Evolutionary conservation across 495 filamentous ascomycete genomes (phyloP), one percentile per base, ranked within the genome.

Genomic region (Staphylotrichum longicolle): DNA sequence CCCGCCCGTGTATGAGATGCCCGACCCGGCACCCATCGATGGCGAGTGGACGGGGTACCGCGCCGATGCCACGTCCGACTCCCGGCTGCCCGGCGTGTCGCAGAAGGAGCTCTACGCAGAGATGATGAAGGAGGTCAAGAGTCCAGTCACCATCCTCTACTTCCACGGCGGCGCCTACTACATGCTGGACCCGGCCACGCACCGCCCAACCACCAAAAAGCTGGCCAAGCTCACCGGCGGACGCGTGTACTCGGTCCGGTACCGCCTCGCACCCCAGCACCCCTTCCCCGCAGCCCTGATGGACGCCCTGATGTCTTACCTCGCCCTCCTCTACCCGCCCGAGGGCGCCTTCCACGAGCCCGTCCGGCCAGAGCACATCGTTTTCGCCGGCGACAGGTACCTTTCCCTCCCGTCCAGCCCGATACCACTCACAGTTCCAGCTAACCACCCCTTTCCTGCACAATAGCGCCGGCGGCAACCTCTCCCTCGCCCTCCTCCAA

Each of bases 161-260:
- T 87, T 96, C 70, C 93, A 98, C 70, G 93, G 93, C 47, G 93
- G 93, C 37, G 91, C 86, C n/a, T 88, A 89, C 75, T 91, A 80
- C 40, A 67, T 96, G 55, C 84, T 91, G 80, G 91, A 93, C 59
- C 91, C 91, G 10, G 79, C 81, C 58, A 86, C 84, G 0, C 88
- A 91, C 63, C 77, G 80, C 34, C 62, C 61, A 15, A 70, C 75
- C 34, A 78, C 69, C 35, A 77, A 76, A 56, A 78, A 71, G 10
- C 66, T 85, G 30, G 82, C 82, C 44, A 80, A 79, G 68, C 45
- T 76, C 27, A 79, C 75, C 0, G 77, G 77, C 47, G 81, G 82
- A 72, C 85, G 88, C 20, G 84, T 84, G 41, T 87, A 93, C 72
- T 87, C 83, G 45, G 85, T 95, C 10, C 86, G 91, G n/a, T 98